Base-by-base conservation (phyloP, 257 asterid genomes). In the Solanum tarijense region DNA sequence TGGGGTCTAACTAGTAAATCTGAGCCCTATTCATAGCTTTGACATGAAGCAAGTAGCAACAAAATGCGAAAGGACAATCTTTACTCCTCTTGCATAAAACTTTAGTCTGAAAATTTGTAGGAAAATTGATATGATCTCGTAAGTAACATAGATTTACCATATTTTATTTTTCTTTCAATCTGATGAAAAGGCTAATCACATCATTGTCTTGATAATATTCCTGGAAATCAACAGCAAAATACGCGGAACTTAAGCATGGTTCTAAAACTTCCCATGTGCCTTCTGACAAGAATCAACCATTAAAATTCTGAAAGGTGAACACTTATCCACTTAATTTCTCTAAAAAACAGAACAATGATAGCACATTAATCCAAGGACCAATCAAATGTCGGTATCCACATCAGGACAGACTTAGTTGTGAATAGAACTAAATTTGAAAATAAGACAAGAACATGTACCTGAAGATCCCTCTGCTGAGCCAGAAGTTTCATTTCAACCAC, bases 401-500 rank as follows among this genome's bases (percentile, higher is more conserved):
- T 72, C 82, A 87, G 35, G 72, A 62, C n/a, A 87, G 83, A 83
- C 36, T 39, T 34, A 69, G n/a, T n/a, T 73, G 65, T 11, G 74
- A 78, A 21, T 86, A 31, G 41, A 83, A 71, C 20, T 87, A 72
- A 66, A 71, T 32, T 23, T 46, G 23, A 43, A 41, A 43, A 79
- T 79, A 25, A 79, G 27, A 39, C 72, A 78, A 7, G 1, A 52
- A 84, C 34, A 83, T 83, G 87, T 90, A 97, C 98, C 98, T 94
- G 92, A 89, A 89, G 91, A 68, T 90, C 92, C 90, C 93, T 91
- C 87, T 90, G 95, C 90, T 92, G 94, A 83, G 95, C 95, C 66
- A 92, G 89, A 90, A 92, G 95, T 88, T 92, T 92, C 95, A 92
- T 92, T 83, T 91, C 95, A 86, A 92, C 95, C 39, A 92, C 94